These are phyloP conservation scores for Auxenochlorella protothecoides DNA, from an alignment of 139 green algal species.

Conservation along the genomic window DNA sequence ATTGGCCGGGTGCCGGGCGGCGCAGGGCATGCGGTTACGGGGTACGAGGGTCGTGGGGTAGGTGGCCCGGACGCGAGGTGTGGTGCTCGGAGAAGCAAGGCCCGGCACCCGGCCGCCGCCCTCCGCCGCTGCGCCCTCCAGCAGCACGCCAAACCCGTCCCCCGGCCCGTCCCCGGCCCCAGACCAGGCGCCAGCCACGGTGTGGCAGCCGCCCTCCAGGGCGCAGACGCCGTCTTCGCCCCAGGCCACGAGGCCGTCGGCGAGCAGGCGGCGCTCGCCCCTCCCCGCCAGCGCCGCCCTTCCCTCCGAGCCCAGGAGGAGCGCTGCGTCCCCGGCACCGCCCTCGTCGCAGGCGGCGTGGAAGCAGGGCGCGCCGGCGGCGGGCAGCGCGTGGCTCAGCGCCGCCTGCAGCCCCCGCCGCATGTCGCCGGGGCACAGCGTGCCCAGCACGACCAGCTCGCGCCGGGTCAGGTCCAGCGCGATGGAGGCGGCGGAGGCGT, in stretches of 20 bases:
- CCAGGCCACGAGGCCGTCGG: constrained; percentile 94
- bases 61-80: constrained; percentile 52
- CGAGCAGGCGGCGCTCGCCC: constrained; percentile 70
- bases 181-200: constrained; percentile 66
- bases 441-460: constrained; percentile 65
- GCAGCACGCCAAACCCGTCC: background rate
- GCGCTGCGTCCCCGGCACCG: constrained; percentile 12
- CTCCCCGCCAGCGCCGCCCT: constrained; percentile 77
- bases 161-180: constrained; percentile 38
- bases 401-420: constrained; percentile 61
- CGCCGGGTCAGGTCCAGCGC: constrained; percentile 54
- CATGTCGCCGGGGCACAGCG: constrained; percentile 87
- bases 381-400: constrained; percentile 83
- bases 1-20: constrained; percentile 71
- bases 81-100: constrained; percentile 66
- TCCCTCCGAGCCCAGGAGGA: constrained; percentile 28
- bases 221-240: constrained; percentile 79
- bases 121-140: no score
- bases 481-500: constrained; percentile 72
- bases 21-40: constrained; percentile 78
- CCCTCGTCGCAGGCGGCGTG: constrained; percentile 87
- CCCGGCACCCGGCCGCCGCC: background rate
- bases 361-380: constrained; percentile 71
- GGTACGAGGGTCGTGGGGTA: constrained; percentile 90
- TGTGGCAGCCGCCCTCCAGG: constrained; percentile 94